phyloP scores from a whole-genome alignment of 768 basidiomycete species.

The Trametes cubensis region DNA sequence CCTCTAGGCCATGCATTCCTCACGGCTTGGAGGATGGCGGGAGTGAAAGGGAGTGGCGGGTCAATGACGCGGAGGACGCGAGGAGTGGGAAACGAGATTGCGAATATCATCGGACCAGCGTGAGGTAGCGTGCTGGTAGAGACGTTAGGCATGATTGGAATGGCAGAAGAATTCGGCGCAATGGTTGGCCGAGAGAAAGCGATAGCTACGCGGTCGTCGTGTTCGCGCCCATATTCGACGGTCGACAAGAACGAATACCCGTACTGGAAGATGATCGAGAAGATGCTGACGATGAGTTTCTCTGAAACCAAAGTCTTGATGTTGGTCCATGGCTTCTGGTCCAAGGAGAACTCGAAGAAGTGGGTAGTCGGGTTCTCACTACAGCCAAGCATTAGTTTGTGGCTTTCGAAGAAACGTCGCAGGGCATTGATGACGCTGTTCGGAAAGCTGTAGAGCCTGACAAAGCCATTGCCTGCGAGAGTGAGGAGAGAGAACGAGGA shows the following conservation, averaged over 20 bases:
- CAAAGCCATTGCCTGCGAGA: constrained; percentile 62
- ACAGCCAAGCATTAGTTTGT: constrained; percentile 45
- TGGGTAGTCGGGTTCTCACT: constrained; percentile 60
- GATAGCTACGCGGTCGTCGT: constrained; percentile 71
- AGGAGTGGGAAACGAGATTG: constrained; percentile 70
- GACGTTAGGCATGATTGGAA: constrained; percentile 43
- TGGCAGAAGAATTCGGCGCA: constrained; percentile 40
- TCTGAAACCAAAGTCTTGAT: constrained; percentile 68
- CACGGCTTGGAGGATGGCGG: constrained; percentile 80
- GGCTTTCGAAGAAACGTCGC: constrained; percentile 56
- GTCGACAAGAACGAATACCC: constrained; percentile 68
- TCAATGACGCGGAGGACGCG: constrained; percentile 72
- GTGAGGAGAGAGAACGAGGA: constrained; percentile 72
- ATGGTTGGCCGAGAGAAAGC: constrained; percentile 62
- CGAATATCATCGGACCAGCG: constrained; percentile 50
- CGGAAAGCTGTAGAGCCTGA: constrained; percentile 74
- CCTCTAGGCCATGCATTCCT: constrained; percentile 79
- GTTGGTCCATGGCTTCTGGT: constrained; percentile 73
- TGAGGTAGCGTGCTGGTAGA: constrained; percentile 33
- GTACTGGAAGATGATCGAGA: constrained; percentile 61
- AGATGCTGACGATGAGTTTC: constrained; percentile 67
- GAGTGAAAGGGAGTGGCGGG: constrained; percentile 76
- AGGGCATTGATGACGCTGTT: constrained; percentile 53
- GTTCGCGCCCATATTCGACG: constrained; percentile 77
- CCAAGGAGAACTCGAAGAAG: constrained; percentile 66